phyloP scores from a whole-genome alignment of 2,329 filamentous ascomycete species.

The Lachnellula subtilissima region DNA sequence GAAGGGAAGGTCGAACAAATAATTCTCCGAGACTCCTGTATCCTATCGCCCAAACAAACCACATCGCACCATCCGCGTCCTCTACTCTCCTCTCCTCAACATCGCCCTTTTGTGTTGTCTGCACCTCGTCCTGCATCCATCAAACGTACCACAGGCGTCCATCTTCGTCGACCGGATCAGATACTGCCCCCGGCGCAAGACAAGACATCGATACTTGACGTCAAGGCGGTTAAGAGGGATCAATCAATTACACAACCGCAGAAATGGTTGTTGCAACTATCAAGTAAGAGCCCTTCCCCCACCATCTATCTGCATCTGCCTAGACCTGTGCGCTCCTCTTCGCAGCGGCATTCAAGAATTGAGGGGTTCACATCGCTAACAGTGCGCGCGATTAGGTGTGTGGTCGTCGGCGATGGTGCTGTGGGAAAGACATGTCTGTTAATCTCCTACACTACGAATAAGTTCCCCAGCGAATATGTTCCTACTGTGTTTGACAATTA shows the following conservation, averaged over 20 bases:
- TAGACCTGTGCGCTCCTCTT: too few relatives aligned
- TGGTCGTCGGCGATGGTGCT: constrained; percentile 98
- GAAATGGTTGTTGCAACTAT: constrained; percentile 50
- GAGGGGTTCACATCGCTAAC: constrained; percentile 11
- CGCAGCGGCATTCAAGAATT: background rate
- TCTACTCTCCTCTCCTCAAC: too few relatives aligned
- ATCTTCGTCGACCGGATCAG: too few relatives aligned
- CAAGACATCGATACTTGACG: too few relatives aligned
- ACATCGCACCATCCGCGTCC: too few relatives aligned
- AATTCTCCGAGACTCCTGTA: too few relatives aligned
- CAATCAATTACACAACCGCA: background rate
- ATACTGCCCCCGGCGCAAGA: background rate
- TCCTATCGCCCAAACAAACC: too few relatives aligned
- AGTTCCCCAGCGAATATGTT: constrained; percentile 99
- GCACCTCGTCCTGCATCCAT: too few relatives aligned
- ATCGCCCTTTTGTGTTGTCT: too few relatives aligned
- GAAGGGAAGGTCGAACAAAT: too few relatives aligned
- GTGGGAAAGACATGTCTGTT: constrained; percentile 98
- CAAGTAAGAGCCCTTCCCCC: constrained; percentile 4
- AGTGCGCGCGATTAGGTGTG: constrained; percentile 62
- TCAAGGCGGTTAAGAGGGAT: background rate
- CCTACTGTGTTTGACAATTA: constrained; percentile 99
- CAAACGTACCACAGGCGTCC: too few relatives aligned
- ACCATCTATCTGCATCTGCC: background rate
- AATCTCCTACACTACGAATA: constrained; percentile 99